Evolutionary conservation across 1,139 yeast genomes (phyloP), one percentile per base, ranked within the genome.

Genomic region (Candida sanyaensis): DNA sequence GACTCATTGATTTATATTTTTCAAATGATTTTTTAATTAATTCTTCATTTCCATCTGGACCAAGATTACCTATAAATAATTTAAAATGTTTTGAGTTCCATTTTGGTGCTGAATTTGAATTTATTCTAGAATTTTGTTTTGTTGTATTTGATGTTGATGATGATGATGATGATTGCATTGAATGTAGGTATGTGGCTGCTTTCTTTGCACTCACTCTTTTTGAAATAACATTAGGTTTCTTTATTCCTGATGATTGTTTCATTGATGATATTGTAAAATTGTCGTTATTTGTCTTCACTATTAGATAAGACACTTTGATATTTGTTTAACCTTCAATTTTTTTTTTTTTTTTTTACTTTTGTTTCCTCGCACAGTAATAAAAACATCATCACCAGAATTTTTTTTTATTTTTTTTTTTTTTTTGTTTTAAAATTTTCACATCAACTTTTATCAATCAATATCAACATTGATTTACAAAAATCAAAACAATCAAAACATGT

Each of bases 71-170:
- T 8, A 87, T 88, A 66, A 86, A 87, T 11, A 87, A 66, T 31
- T 91, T 68, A 63, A 84, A 87, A 59, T 86, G 90, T n/a, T 73
- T 67, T 21, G 84, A 86, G 55, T 83, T 77, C 88, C 88, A 84
- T 36, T 78, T 83, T 21, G 73, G 65, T 38, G 80, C 63, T 4
- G 80, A 58, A 8, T 68, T 42, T 24, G 46, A 28, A 5, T 45
- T 29, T 27, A 29, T 17, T 17, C 3, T 17, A 17, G 21, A 7
- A 28, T 29, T 43, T n/a, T 39, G 10, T 30, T 11, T 17, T 5
- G 21, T 2, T 17, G 38, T n/a, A n/a, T n/a, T n/a, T 21, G 29
- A 30, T 21, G 48, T 6, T 8, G 44, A 17, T 37, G 43, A 23
- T 7, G 43, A 27, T 39, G 48, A 38, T 38, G 34, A 24, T 28